These are phyloP conservation scores for Paramecium sonneborni DNA, from an alignment of 73 alveolate genomes.

Conservation along the genomic window DNA sequence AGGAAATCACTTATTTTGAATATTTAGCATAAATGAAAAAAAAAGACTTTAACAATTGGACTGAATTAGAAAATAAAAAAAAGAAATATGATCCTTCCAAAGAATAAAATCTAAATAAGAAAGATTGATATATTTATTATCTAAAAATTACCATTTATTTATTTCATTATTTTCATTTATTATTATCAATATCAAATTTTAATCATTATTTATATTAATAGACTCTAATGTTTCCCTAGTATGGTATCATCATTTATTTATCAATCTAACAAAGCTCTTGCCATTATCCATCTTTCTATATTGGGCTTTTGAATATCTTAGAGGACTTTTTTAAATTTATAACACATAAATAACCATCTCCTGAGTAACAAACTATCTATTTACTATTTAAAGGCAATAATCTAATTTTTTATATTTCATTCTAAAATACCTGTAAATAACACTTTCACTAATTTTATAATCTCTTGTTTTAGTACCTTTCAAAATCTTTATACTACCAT, in stretches of 20 bases:
- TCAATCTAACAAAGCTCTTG: background rate
- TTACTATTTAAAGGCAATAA: background rate
- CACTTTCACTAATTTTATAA: background rate
- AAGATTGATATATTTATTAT: background rate
- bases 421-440: background rate
- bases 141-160: background rate
- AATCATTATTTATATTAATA: too few relatives aligned
- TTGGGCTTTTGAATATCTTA: background rate
- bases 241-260: background rate
- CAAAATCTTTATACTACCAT: background rate
- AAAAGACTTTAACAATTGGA: conserved; percentile 47
- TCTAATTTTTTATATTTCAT: background rate
- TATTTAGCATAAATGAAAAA: conserved; percentile 44
- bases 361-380: background rate
- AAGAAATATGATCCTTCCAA: conserved; percentile 54
- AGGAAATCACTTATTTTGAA: conserved; percentile 43
- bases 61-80: conserved; percentile 58
- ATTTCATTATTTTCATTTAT: too few relatives aligned
- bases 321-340: background rate
- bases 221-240: background rate
- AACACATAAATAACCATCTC: background rate
- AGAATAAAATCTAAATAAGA: background rate
- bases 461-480: background rate
- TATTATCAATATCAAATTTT: too few relatives aligned
- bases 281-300: background rate